A percentile compares a stretch with the other conserved stretches of the same genome.
Evolutionary conservation across 306 rosid species (phyloP).

Genomic region (Castanea mollissima): DNA sequence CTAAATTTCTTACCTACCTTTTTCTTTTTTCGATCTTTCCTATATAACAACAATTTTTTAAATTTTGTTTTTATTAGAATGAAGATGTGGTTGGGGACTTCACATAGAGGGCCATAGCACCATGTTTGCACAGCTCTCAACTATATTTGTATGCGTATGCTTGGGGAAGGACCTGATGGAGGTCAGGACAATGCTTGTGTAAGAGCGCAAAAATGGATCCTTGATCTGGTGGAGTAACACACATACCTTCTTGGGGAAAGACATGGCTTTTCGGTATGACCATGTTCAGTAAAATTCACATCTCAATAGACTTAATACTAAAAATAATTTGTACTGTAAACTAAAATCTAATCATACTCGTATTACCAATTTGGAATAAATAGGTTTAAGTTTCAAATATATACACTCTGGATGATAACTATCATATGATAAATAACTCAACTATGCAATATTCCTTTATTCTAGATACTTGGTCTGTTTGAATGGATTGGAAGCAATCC

Average conservation of each 20-base stretch:
- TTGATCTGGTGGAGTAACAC: slow-evolving; percentile 54
- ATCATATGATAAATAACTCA: not conserved
- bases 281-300: not conserved
- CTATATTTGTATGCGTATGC: slow-evolving; percentile 63
- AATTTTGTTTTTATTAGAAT: slow-evolving; percentile 34
- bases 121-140: slow-evolving; percentile 64
- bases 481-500: slow-evolving; percentile 76
- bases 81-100: slow-evolving; percentile 86
- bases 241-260: slow-evolving; percentile 86
- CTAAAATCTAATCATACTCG: too few relatives aligned
- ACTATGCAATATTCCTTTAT: not conserved
- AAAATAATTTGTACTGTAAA: not conserved
- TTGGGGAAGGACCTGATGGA: slow-evolving; percentile 66
- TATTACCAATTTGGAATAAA: too few relatives aligned
- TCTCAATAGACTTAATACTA: not conserved
- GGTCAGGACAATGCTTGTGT: slow-evolving; percentile 60
- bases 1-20: too few relatives aligned
- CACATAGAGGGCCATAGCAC: slow-evolving; percentile 76
- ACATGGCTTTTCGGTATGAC: slow-evolving; percentile 68
- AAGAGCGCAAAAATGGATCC: slow-evolving; percentile 72
- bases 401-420: not conserved
- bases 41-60: too few relatives aligned
- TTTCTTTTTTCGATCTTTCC: too few relatives aligned
- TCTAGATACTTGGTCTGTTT: slow-evolving; percentile 62
- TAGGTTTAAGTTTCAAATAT: too few relatives aligned